A percentile compares a stretch with the other conserved stretches of the same genome.
phyloP scores from a whole-genome alignment of 768 basidiomycete genomes.

The Pleurotus sapidus region DNA sequence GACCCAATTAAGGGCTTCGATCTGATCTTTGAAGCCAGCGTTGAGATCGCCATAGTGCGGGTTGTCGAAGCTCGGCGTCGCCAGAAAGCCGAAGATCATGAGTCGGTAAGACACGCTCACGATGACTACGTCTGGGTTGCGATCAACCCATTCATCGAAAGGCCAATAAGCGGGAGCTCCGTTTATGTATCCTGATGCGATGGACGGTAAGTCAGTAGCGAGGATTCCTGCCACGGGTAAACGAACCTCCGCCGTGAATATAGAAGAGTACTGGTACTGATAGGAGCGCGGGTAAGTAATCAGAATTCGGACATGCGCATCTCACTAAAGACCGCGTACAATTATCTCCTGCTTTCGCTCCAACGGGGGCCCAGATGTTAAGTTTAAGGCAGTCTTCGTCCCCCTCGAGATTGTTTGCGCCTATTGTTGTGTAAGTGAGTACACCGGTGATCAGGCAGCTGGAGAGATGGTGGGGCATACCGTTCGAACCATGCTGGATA shows the following conservation, averaged over 20 bases:
- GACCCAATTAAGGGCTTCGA: conserved; percentile 49
- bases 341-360: conserved; percentile 42
- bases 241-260: conserved; percentile 46
- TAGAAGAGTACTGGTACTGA: conserved; percentile 46
- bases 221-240: not conserved
- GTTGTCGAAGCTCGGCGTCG: conserved; percentile 29
- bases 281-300: no score
- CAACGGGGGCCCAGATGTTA: conserved; percentile 57
- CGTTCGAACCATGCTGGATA: not conserved
- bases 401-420: conserved; percentile 59
- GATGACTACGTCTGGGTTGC: conserved; percentile 16
- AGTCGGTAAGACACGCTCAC: not conserved
- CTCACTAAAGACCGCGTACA: conserved; percentile 31
- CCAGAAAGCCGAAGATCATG: conserved; percentile 37
- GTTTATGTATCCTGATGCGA: conserved; percentile 42
- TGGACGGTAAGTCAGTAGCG: not conserved
- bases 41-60: not conserved
- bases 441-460: no score
- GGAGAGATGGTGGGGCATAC: not conserved
- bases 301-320: no score
- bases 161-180: conserved; percentile 66
- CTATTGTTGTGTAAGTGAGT: conserved; percentile 24
- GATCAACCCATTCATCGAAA: conserved; percentile 63
- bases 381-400: conserved; percentile 67
- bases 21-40: conserved; percentile 1